Base-by-base conservation (phyloP, 768 basidiomycete genomes). In the Naganishia onofrii region DNA sequence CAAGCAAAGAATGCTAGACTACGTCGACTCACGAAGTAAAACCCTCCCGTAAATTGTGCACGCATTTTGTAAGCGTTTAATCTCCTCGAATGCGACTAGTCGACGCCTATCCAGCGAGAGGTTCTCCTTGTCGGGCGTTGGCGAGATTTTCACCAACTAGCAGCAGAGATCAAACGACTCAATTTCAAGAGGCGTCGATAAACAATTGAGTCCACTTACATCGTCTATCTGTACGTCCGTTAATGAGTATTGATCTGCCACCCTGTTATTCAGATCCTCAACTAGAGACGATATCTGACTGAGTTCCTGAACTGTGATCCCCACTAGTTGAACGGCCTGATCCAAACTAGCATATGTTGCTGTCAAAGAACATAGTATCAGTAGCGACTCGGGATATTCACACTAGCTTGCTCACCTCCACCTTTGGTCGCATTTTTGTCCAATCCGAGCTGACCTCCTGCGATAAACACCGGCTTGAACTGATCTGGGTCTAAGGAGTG, bases 361-460 rank as follows among this genome's bases (percentile, higher is more conserved):
- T 68, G 28, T 38, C 8, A 36, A 31, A 52, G 4, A 38, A 1
- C 3, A 28, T 31, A 31, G 48, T 19, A 29, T 68, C 38, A 42
- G 54, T 26, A 51, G 23, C n/a, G 19, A n/a, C 48, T n/a, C 1
- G 48, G 48, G 13, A 13, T 21, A 6, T 8, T n/a, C 21, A 12
- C 48, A 51, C n/a, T 26, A 51, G 19, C 10, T 44, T 46, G 29
- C 68, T 36, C n/a, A 69, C 68, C 68, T 60, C 68, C 68, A 19
- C 68, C 68, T 36, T 48, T 58, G n/a, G 68, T 69, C 2, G 68
- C 68, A 44, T 69, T 57, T 34, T 58, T 57, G 32, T 69, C 68
- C 28, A 58, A 28, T 2, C 68, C 68, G 19, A 69, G 57, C 44
- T 69, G 68, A 32, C 68, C 68, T n/a, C 68, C 68, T 2, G 68